phyloP scores from a whole-genome alignment of 2,329 filamentous ascomycete species.

The Paecilomyces fulvus region DNA sequence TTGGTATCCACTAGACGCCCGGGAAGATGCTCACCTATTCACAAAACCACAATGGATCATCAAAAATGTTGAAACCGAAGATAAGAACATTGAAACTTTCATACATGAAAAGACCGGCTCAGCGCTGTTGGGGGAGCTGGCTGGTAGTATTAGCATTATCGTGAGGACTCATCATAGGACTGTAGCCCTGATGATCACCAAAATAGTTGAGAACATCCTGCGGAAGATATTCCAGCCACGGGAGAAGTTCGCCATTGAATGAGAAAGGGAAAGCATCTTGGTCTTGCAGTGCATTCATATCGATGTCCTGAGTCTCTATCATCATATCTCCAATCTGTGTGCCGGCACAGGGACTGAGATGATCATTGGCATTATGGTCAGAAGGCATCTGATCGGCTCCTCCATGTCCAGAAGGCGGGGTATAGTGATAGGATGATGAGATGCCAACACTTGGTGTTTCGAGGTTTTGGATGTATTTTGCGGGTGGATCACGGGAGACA shows the following conservation, averaged over 20 bases:
- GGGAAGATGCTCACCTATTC: not conserved
- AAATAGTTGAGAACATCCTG: constrained; percentile 55
- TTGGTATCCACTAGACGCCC: not conserved
- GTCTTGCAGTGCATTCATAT: constrained; percentile 55
- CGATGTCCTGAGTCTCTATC: constrained; percentile 69
- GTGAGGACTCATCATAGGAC: constrained; percentile 21
- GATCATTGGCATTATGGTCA: constrained; percentile 7
- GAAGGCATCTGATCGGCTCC: constrained; percentile 9
- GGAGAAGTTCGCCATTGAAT: constrained; percentile 53
- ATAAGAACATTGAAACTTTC: constrained; percentile 4
- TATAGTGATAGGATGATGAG: constrained; percentile 14
- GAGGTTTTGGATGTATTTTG: constrained; percentile 14
- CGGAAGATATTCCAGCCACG: constrained; percentile 67
- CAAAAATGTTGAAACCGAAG: not conserved
- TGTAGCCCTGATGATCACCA: constrained; percentile 28
- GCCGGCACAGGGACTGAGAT: constrained; percentile 11
- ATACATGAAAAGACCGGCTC: constrained; percentile 1
- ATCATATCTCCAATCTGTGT: constrained; percentile 43
- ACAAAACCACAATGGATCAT: not conserved
- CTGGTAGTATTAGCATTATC: constrained; percentile 8
- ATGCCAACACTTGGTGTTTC: constrained; percentile 12
- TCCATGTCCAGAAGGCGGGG: constrained; percentile 9
- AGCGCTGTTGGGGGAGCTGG: constrained; percentile 12
- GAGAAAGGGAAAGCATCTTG: constrained; percentile 31
- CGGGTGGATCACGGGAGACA: constrained; percentile 16